Evolutionary conservation across 768 basidiomycete species (phyloP), one percentile per base, ranked within the genome.

Genomic region (Cubamyces sp.): DNA sequence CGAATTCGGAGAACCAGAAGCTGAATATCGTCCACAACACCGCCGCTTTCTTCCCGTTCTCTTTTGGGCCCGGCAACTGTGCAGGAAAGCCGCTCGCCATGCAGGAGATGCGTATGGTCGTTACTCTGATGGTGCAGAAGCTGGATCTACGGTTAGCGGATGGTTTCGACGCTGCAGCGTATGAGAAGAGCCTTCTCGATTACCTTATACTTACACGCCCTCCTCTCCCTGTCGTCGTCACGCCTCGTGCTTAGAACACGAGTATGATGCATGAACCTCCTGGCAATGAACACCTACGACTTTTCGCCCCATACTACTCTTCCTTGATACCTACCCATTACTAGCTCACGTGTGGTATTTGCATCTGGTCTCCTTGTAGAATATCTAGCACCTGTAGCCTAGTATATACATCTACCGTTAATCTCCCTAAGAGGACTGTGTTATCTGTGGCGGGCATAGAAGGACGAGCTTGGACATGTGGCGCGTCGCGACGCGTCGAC

Each of bases 31-130:
- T 61, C 21, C 59, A 64, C 49, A 67, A 64, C 25, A 0, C 57
- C 18, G 51, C 57, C 18, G 66, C 66, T 12, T 68, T 78, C 70
- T 74, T 78, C 50, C 80, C 81, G 0, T 81, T 81, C 66, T 81
- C 80, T 12, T 72, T 73, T 40, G 84, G 84, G 0, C 82, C 82
- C n/a, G 76, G 77, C 15, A 81, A 81, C 64, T 85, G 85, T 62
- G 78, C 76, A 4, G 84, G 84, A 21, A 79, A 76, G 65, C 65
- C 78, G 69, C 70, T 81, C 15, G 81, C 81, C 39, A 66, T 75
- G 62, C 70, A 71, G 53, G 77, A 79, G 65, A 64, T 78, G 69
- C 74, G 73, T 37, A 68, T 69, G 45, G 66, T 77, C 30, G 43
- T 76, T 15, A 65, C 69, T 26, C 47, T 70, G 23, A 55, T 77